A percentile compares a stretch with the other conserved stretches of the same genome.
Evolutionary conservation across 2,329 filamentous ascomycete genomes (phyloP).

Genomic region (Chalaropsis thielavioides): DNA sequence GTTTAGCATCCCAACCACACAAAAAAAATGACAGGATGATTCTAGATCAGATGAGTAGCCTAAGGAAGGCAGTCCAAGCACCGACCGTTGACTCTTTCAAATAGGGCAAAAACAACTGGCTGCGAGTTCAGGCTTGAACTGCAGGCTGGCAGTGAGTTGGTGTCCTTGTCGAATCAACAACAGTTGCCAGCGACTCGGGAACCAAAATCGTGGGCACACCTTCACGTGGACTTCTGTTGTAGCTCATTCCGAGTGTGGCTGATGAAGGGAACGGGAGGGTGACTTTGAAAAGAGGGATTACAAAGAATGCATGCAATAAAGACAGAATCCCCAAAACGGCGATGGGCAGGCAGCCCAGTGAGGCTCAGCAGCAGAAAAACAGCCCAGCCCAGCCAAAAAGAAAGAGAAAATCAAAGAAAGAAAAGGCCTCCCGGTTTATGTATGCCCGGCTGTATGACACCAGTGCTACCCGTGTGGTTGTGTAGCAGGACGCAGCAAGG

Average conservation of each 20-base stretch:
- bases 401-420: no score
- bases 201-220: not conserved
- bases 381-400: not conserved
- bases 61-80: not conserved
- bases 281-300: not conserved
- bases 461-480: not conserved
- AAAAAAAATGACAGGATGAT: not conserved
- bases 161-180: not conserved
- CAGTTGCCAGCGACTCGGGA: not conserved
- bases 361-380: not conserved
- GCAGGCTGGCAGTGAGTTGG: not conserved
- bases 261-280: no score
- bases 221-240: not conserved
- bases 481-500: not conserved
- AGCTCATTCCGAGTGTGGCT: no score
- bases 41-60: not conserved
- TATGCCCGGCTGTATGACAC: not conserved
- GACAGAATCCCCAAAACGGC: conserved; percentile 17
- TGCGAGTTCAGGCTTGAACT: not conserved
- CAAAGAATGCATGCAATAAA: not conserved
- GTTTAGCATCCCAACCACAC: not conserved
- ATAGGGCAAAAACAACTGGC: not conserved
- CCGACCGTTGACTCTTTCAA: not conserved
- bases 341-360: not conserved
- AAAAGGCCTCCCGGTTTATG: not conserved